A percentile compares a stretch with the other conserved stretches of the same genome.
These are phyloP conservation scores for Pichia sp. DNA, from an alignment of 1,139 yeast genomes.

Conservation along the genomic window DNA sequence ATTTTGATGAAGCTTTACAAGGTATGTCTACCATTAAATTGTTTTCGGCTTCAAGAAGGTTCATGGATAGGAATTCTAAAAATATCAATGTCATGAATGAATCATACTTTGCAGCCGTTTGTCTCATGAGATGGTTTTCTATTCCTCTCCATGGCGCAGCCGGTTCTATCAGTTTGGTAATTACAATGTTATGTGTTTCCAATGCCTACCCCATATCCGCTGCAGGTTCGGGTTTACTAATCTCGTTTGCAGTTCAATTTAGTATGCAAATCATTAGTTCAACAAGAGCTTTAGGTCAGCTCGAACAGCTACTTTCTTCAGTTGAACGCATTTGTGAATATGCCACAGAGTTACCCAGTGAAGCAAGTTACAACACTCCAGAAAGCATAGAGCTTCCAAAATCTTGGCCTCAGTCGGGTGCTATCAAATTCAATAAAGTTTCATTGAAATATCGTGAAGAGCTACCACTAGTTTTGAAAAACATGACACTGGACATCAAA, in stretches of 20 bases:
- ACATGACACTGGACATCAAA: conserved; percentile 40
- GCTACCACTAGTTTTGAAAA: conserved; percentile 66
- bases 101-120: conserved; percentile 48
- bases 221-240: conserved; percentile 46
- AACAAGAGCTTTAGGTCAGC: conserved; percentile 56
- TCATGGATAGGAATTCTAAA: conserved; percentile 39
- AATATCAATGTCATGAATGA: conserved; percentile 52
- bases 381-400: conserved; percentile 50
- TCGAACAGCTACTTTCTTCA: conserved; percentile 80
- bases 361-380: conserved; percentile 50
- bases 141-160: conserved; percentile 46
- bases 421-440: conserved; percentile 53
- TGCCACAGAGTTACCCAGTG: conserved; percentile 59
- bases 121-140: conserved; percentile 58
- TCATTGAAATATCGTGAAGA: conserved; percentile 69
- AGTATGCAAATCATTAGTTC: conserved; percentile 49
- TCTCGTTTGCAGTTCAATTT: conserved; percentile 48
- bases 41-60: conserved; percentile 37
- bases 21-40: conserved; percentile 58
- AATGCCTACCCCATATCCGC: conserved; percentile 44
- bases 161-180: conserved; percentile 38
- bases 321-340: conserved; percentile 77
- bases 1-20: conserved; percentile 54
- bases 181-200: conserved; percentile 42
- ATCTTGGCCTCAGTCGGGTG: conserved; percentile 59